Percentiles rank a stretch among this genome's conserved stretches.
Evolutionary conservation across 1,284 basidiomycete genomes (phyloP).

Genomic region (Trametes pubescens): DNA sequence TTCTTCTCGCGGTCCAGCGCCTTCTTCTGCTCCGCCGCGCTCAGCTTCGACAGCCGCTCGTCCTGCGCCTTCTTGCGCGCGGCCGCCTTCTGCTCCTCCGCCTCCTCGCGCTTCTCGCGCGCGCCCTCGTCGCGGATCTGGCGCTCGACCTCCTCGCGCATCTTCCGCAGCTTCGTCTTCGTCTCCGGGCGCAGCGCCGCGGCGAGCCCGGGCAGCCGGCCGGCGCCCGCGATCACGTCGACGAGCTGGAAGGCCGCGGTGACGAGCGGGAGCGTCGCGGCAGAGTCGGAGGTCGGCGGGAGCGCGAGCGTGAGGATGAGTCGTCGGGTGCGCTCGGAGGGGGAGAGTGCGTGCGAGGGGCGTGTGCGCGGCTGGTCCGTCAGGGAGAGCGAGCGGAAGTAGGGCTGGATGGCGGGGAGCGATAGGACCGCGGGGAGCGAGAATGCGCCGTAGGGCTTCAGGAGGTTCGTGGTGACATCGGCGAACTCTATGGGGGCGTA

Average conservation of each 20-base stretch:
- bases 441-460: constrained; percentile 68
- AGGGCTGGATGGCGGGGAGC: constrained; percentile 71
- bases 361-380: constrained; percentile 85
- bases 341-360: constrained; percentile 59
- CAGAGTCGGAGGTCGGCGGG: constrained; percentile 58
- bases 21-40: constrained; percentile 86
- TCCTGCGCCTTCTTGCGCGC: constrained; percentile 82
- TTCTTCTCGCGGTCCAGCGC: constrained; percentile 82
- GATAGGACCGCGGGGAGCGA: constrained; percentile 67
- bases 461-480: constrained; percentile 80
- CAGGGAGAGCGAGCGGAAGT: constrained; percentile 83
- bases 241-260: constrained; percentile 76
- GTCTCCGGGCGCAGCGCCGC: constrained; percentile 79
- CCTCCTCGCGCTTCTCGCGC: constrained; percentile 78
- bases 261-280: constrained; percentile 67
- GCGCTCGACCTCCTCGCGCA: constrained; percentile 74
- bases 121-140: constrained; percentile 72
- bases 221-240: constrained; percentile 65
- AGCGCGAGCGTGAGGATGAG: constrained; percentile 72
- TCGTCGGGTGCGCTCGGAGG: constrained; percentile 68
- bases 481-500: constrained; percentile 65
- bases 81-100: constrained; percentile 71
- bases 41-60: constrained; percentile 68
- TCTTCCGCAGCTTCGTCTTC: constrained; percentile 74
- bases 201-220: constrained; percentile 44